Evolutionary conservation across 169 alveolate genomes (phyloP).

Genomic region (Plasmodium sp.): DNA sequence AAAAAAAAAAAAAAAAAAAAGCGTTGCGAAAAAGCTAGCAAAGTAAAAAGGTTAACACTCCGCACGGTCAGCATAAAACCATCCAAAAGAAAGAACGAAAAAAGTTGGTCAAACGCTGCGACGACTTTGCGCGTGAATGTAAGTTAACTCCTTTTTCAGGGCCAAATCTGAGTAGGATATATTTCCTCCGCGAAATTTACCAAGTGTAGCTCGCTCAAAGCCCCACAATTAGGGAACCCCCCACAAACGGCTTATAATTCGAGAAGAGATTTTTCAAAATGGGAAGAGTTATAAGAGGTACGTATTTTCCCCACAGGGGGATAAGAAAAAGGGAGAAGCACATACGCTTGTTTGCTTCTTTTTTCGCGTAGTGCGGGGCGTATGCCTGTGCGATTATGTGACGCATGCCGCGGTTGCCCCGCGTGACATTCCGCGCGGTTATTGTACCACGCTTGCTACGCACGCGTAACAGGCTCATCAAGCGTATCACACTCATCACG

Average conservation of each 20-base stretch:
- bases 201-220: background rate
- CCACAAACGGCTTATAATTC: background rate
- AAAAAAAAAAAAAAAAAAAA: too few relatives aligned
- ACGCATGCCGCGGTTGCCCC: background rate
- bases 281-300: conserved; percentile 76
- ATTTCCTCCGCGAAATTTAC: background rate
- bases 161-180: background rate
- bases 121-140: background rate
- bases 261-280: conserved; percentile 8
- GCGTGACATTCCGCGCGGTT: background rate
- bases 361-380: background rate
- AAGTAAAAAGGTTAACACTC: background rate
- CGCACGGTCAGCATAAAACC: background rate
- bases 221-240: background rate
- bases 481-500: too few relatives aligned
- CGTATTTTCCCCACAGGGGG: background rate
- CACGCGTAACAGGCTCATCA: too few relatives aligned
- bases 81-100: background rate
- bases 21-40: background rate
- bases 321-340: background rate
- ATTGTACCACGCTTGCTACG: background rate
- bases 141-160: background rate
- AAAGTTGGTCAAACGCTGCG: background rate
- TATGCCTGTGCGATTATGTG: background rate
- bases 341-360: conserved; percentile 3